Evolutionary conservation across 2,329 filamentous ascomycete genomes (phyloP), one percentile per base, ranked within the genome.

Genomic region (Arthrobotrys pseudoclavata): DNA sequence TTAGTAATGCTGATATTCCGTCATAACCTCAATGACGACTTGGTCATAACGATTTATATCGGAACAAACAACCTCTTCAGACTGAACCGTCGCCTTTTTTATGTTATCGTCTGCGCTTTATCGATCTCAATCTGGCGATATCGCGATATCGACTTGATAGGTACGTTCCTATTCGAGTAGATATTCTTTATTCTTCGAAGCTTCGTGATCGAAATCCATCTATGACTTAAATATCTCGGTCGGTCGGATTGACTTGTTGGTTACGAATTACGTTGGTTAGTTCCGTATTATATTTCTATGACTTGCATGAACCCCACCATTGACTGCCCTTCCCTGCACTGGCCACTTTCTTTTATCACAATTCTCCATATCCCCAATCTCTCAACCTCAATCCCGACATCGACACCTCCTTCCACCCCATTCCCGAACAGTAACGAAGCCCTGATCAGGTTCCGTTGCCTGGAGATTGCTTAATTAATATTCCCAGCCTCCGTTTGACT

Each of bases 401-500:
- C 52, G 15, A 37, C 15, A 15, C 83, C 97, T 10, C 22, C 40
- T 61, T 76, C 71, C 48, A 69, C 71, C 60, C 63, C 71, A 66
- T 76, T 76, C 71, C 71, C 66, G 66, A 76, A 76, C 24, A 34
- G 57, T 63, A 67, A 47, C 47, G 62, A 69, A 55, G 34, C 42
- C 69, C 64, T 47, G 37, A 55, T 66, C 66, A 10, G 66, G 57
- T 60, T 61, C 60, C 26, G 42, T 12, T 29, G 31, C 50, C 5
- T 45, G n/a, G 42, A 45, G n/a, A 53, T 15, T 62, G 48, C 55
- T 15, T 45, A 24, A 7, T 24, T n/a, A 26, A 6, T 31, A 26
- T 37, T 63, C 45, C 53, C 37, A 47, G 18, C 52, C 53, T 53
- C 29, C 60, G 26, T 66, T 74, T 29, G n/a, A 22, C 31, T 72